Evolutionary conservation across 139 green algal species (phyloP).

Genomic region (Chloropicon primus): DNA sequence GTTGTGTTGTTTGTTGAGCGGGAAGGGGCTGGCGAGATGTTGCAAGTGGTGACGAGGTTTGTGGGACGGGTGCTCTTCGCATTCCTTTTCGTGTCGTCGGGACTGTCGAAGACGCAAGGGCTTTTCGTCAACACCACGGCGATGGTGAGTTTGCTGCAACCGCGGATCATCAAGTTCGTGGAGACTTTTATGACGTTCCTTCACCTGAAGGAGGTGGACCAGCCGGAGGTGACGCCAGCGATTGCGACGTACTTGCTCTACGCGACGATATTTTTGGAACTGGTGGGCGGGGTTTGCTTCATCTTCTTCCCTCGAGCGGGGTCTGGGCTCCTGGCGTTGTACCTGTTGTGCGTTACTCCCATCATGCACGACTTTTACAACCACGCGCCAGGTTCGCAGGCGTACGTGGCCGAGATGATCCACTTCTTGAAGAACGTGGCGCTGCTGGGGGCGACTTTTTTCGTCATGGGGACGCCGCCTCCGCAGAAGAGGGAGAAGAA

Average conservation of each 20-base stretch:
- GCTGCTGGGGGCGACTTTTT: neutral
- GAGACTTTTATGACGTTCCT: neutral
- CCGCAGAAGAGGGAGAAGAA: neutral
- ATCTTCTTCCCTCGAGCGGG: neutral
- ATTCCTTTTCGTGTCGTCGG: neutral
- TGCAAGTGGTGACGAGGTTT: neutral
- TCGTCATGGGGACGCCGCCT: neutral
- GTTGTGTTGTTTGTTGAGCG: too few species aligned
- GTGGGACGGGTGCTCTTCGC: neutral
- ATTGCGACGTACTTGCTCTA: neutral
- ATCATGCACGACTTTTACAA: neutral
- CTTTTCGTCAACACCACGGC: neutral
- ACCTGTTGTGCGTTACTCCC: neutral
- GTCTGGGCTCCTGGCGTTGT: neutral
- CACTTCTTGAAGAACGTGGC: neutral
- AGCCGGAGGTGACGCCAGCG: neutral
- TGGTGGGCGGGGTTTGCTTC: neutral
- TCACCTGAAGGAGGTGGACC: neutral
- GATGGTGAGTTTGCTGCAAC: neutral
- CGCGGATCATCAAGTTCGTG: neutral
- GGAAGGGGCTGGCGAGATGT: neutral
- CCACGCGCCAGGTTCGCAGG: neutral
- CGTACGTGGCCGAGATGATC: neutral
- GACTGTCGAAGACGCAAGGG: neutral
- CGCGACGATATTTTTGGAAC: neutral